These are phyloP conservation scores for Aquilaria agallochum DNA, from an alignment of 441 rosid species.

Conservation along the genomic window DNA sequence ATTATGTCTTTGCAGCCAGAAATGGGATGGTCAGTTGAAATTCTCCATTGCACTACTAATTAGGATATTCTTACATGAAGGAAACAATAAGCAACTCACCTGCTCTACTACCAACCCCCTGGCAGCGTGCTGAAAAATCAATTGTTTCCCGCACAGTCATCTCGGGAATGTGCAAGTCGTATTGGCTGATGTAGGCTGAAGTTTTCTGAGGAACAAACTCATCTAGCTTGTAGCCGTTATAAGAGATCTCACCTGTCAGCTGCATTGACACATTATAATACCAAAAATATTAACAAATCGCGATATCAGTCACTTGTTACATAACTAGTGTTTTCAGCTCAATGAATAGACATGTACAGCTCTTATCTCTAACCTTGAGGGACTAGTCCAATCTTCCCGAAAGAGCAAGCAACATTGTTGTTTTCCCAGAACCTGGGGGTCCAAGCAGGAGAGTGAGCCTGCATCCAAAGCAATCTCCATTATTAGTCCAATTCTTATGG, in stretches of 20 bases:
- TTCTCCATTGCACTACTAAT: not conserved
- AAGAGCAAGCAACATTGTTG: slow-evolving; percentile 50
- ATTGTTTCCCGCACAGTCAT: slow-evolving; percentile 39
- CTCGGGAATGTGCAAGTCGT: slow-evolving; percentile 58
- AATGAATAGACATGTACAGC: not conserved
- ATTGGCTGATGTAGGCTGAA: slow-evolving; percentile 61
- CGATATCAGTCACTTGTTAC: not conserved
- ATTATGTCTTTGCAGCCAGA: slow-evolving; percentile 33
- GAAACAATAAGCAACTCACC: slow-evolving; percentile 6
- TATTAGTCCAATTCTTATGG: not conserved
- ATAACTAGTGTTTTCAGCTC: not conserved
- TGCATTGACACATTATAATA: slow-evolving; percentile 11
- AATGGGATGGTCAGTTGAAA: not conserved
- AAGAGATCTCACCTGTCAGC: slow-evolving; percentile 42
- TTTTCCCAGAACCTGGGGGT: slow-evolving; percentile 79
- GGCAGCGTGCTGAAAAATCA: slow-evolving; percentile 25
- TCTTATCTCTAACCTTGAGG: slow-evolving; percentile 36
- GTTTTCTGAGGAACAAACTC: slow-evolving; percentile 57
- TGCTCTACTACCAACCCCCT: slow-evolving; percentile 18
- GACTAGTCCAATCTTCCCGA: slow-evolving; percentile 45
- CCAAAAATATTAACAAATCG: too few relatives aligned
- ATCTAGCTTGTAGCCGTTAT: slow-evolving; percentile 42
- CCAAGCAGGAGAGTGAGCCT: slow-evolving; percentile 70
- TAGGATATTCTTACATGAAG: not conserved
- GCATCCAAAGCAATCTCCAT: slow-evolving; percentile 13